Evolutionary conservation across 768 basidiomycete genomes (phyloP), one percentile per base, ranked within the genome.

Genomic region (Gyrodon lividus): DNA sequence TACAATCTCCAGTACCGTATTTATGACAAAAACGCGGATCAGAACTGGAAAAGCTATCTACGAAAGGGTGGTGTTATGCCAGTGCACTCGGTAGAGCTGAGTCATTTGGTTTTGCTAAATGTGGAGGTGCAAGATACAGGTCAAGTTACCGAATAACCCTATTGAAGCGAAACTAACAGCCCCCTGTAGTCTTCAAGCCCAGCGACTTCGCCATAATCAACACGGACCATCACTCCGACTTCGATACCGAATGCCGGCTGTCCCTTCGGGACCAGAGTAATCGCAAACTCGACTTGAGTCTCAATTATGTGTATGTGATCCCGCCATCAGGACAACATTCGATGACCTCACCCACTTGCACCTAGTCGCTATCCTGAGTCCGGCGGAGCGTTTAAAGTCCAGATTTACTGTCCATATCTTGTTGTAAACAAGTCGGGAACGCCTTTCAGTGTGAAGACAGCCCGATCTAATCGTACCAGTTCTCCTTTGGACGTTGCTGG

Each of bases 151-250:
- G 22, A 16, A 19, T 28, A 31, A 38, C 23, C 33, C 46, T 17
- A 26, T 30, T 49, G 20, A 22, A 22, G 17, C 22, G 10, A 6
- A 19, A 30, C 51, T 52, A 38, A 63, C 22, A 6, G 22, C 28
- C 26, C 22, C 37, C 24, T 47, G 4, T 59, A 96, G 93, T 83
- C 13, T 92, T 94, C 74, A 89, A 88, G 62, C 87, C 92, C 14
- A 96, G 94, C 65, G 95, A 98, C 52, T 99, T 97, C 60, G 88
- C 93, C 3, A 98, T 99, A 69, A 95, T 99, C 71, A 98, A 93
- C 63, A 92, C 91, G 14, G 93, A 97, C 64, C 86, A 84, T 24
- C 83, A 91, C 48, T 89, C 93, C 3, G 94, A 94, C 69, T 92
- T 93, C 57, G 89, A 87, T 53, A 77, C 83, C 48, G 97, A 95